Evolutionary conservation across 2,329 filamentous ascomycete species (phyloP).

Genomic region (Beauveria bassiana): DNA sequence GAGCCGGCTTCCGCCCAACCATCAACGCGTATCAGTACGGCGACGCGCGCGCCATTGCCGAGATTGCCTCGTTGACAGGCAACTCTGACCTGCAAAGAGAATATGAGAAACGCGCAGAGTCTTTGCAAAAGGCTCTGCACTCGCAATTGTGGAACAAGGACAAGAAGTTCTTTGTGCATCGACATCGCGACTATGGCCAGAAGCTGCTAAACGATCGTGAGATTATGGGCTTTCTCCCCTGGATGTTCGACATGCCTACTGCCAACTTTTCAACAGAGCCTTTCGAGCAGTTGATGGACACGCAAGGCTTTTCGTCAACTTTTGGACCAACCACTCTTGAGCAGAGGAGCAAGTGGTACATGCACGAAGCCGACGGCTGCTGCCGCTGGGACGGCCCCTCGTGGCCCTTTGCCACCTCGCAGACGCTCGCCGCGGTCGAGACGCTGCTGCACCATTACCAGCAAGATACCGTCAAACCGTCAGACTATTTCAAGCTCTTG

Average conservation of each 20-base stretch:
- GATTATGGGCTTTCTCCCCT: conserved; percentile 34
- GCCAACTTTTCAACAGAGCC: conserved; percentile 18
- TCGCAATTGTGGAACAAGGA: conserved; percentile 29
- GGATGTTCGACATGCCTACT: conserved; percentile 32
- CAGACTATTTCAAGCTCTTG: conserved; percentile 30
- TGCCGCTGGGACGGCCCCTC: conserved; percentile 38
- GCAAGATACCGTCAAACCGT: conserved; percentile 24
- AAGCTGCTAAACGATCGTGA: conserved; percentile 29
- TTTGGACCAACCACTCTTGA: conserved; percentile 36
- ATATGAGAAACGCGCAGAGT: conserved; percentile 26
- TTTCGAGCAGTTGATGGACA: conserved; percentile 13
- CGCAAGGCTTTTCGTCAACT: conserved; percentile 26
- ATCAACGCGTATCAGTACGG: conserved; percentile 38
- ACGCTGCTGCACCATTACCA: conserved; percentile 23
- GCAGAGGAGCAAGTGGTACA: conserved; percentile 31
- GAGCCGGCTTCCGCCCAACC: conserved; percentile 33
- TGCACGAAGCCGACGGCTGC: conserved; percentile 19
- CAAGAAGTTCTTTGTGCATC: conserved; percentile 31
- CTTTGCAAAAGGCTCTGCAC: conserved; percentile 27
- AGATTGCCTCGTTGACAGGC: conserved; percentile 27
- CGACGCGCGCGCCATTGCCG: conserved; percentile 31
- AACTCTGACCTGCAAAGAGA: conserved; percentile 20
- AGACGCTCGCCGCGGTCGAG: conserved; percentile 33
- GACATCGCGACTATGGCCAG: conserved; percentile 23
- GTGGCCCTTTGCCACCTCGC: conserved; percentile 36